Conservation (phyloP, 2,329 filamentous ascomycete genomes). For the Fusarium sp. region DNA sequence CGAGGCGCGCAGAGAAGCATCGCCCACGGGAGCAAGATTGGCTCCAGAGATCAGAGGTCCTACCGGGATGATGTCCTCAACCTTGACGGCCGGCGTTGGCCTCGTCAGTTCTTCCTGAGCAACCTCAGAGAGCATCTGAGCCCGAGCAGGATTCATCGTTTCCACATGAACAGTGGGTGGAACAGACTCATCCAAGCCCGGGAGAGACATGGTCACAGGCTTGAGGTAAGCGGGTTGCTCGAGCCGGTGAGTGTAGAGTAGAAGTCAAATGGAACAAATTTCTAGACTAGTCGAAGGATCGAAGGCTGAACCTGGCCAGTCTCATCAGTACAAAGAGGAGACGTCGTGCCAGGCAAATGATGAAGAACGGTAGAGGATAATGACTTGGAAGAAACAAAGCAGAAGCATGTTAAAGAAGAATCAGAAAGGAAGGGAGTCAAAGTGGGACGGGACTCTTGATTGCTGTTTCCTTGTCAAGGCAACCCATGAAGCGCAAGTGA, state of each 20-base stretch:
- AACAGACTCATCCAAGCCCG: not conserved
- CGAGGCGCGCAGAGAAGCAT: slow-evolving; percentile 26
- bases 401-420: not conserved
- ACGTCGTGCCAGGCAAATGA: not conserved
- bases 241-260: not conserved
- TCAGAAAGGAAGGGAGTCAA: not conserved
- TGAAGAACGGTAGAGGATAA: not conserved
- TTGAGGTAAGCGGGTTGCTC: not conserved
- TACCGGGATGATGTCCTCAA: slow-evolving; percentile 6
- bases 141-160: slow-evolving; percentile 50
- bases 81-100: slow-evolving; percentile 15
- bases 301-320: not conserved
- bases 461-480: slow-evolving; percentile 7
- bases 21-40: slow-evolving; percentile 38
- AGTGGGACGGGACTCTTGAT: not conserved
- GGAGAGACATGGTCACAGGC: slow-evolving; percentile 8
- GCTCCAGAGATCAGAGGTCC: slow-evolving; percentile 30
- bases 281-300: not conserved
- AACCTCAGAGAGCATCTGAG: slow-evolving; percentile 41
- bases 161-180: slow-evolving; percentile 18
- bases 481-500: not conserved
- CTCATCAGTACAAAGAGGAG: not conserved
- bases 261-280: not conserved
- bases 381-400: not conserved
- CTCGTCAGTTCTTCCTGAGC: slow-evolving; percentile 22